Evolutionary conservation across 768 basidiomycete genomes (phyloP), one percentile per base, ranked within the genome.

Genomic region (Cystobasidiopsis lactophilus): DNA sequence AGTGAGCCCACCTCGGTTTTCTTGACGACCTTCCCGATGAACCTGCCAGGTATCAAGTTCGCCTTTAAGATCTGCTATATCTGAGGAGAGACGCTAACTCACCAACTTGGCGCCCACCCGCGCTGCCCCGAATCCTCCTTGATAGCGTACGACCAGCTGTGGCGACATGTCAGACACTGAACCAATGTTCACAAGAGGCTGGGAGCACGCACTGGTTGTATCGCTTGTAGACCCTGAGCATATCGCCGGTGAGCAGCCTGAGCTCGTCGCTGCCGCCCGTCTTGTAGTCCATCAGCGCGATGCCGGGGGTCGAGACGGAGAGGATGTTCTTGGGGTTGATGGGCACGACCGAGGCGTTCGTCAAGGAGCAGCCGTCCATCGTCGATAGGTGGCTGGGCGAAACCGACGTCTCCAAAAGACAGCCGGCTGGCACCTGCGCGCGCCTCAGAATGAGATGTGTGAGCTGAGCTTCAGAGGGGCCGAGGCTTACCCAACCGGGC

Each of bases 31-130:
- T 35, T 35, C 9, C 33, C 33, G 33, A 35, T 35, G 33, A 35
- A 35, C 33, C 33, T 35, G 33, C n/a, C n/a, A n/a, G n/a, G n/a
- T n/a, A n/a, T n/a, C n/a, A 35, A 35, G 33, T 35, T 16, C n/a
- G n/a, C n/a, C n/a, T n/a, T n/a, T n/a, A n/a, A n/a, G 16, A 35
- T 35, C 16, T 35, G 33, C 7, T 7, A 7, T 16, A 35, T 7
- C 33, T 35, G 33, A 35, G 16, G 33, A 35, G 9, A 16, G 9
- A 7, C 33, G 9, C 16, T 35, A 35, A 56, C 51, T 26, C 85
- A 91, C 91, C 91, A 96, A 23, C 85, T 86, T 73, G 89, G 89
- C 23, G 93, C 85, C 91, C 91, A 96, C 35, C 91, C 91, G 57
- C 91, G 77, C 67, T 86, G 82, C 40, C 91, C 91, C 21, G 79